phyloP scores from a whole-genome alignment of 2,329 filamentous ascomycete genomes.

The Aspergillus candidus region DNA sequence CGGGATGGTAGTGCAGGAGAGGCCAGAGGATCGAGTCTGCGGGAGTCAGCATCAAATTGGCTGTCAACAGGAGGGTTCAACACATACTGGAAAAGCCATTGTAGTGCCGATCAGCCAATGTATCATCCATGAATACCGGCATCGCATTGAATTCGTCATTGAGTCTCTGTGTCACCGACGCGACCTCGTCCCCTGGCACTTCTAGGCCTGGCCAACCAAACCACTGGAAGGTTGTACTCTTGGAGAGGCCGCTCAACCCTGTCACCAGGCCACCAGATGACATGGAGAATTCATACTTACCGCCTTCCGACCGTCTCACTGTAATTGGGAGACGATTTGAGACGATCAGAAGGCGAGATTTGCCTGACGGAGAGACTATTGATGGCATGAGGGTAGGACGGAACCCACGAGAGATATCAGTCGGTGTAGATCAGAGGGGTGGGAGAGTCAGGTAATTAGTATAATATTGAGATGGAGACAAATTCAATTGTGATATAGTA shows the following conservation, averaged over 20 bases:
- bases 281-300: constrained; percentile 84
- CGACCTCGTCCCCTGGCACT: constrained; percentile 72
- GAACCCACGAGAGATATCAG: not conserved
- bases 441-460: not conserved
- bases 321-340: constrained; percentile 92
- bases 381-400: constrained; percentile 5
- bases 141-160: constrained; percentile 79
- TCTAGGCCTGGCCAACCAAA: constrained; percentile 93
- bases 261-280: constrained; percentile 90
- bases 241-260: constrained; percentile 78
- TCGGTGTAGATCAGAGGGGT: constrained; percentile 1
- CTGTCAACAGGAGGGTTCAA: not conserved
- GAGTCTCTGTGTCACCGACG: constrained; percentile 64
- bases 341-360: constrained; percentile 62
- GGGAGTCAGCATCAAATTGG: not conserved
- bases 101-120: constrained; percentile 86
- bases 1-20: constrained; percentile 93
- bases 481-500: not conserved
- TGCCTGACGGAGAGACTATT: constrained; percentile 11
- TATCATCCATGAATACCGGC: constrained; percentile 83
- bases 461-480: too few relatives aligned
- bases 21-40: constrained; percentile 92
- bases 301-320: constrained; percentile 82
- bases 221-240: constrained; percentile 89
- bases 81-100: constrained; percentile 86